Conservation (phyloP, 2,329 filamentous ascomycete species). For the Epichloe brachyelytri region DNA sequence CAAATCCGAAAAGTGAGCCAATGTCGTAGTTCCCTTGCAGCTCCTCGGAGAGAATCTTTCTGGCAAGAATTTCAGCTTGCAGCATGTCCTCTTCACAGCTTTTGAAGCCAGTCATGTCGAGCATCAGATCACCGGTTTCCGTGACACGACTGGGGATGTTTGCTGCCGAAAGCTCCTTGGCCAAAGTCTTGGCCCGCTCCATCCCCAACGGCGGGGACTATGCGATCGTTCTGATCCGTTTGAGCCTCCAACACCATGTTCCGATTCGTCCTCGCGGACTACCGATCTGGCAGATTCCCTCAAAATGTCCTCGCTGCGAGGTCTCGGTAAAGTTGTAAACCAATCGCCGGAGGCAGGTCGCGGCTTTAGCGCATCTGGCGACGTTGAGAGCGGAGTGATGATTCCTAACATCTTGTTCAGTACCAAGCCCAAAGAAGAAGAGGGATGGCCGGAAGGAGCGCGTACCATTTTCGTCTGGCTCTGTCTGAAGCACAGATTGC, state of each 20-base stretch:
- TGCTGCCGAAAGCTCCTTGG: slow-evolving; percentile 72
- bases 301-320: slow-evolving; percentile 42
- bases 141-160: slow-evolving; percentile 93
- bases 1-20: slow-evolving; percentile 84
- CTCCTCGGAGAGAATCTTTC: slow-evolving; percentile 86
- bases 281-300: slow-evolving; percentile 30
- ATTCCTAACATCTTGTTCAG: slow-evolving; percentile 22
- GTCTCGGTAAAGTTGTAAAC: slow-evolving; percentile 29
- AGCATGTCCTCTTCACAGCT: slow-evolving; percentile 85
- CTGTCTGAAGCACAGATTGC: slow-evolving; percentile 26
- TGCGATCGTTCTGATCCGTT: slow-evolving; percentile 45
- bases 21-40: slow-evolving; percentile 93
- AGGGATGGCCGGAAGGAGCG: neutral
- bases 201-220: slow-evolving; percentile 72
- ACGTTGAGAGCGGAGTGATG: slow-evolving; percentile 40
- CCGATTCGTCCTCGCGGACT: slow-evolving; percentile 22
- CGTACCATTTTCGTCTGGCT: slow-evolving; percentile 18
- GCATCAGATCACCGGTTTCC: slow-evolving; percentile 84
- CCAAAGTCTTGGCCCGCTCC: slow-evolving; percentile 70
- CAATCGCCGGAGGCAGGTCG: slow-evolving; percentile 39
- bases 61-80: slow-evolving; percentile 81
- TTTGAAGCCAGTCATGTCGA: slow-evolving; percentile 97
- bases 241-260: slow-evolving; percentile 20
- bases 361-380: slow-evolving; percentile 35
- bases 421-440: neutral